Evolutionary conservation across 257 asterid species (phyloP), one percentile per base, ranked within the genome.

Genomic region (Cordia subcordata): DNA sequence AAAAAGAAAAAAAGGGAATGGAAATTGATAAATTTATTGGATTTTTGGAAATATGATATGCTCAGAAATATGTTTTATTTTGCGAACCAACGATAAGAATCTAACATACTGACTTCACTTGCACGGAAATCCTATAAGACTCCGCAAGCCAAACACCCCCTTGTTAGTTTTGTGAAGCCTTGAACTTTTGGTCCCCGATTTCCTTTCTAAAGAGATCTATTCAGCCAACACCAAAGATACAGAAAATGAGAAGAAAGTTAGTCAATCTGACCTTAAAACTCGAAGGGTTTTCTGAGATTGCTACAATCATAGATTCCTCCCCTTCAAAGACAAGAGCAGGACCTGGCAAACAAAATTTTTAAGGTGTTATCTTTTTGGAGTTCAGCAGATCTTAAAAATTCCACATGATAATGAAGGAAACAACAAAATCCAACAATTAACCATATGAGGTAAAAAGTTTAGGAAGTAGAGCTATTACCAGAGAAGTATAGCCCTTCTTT

Each of bases 271-370:
- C 98, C 94, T 86, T 92, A 74, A 92, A 92, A 68, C 72, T 75
- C 8, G 55, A 35, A 38, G 99, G 94, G 64, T 88, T 74, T 72
- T 88, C 99, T 58, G 96, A 60, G 68, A 88, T 90, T 50, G 99
- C 96, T 11, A 75, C 70, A 57, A 92, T 69, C 99, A 92, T 92
- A 66, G 96, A 59, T 69, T 92, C 99, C 67, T 92, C 99, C 74
- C 99, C 96, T 65, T 92, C 99, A 62, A 92, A 92, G 19, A 92
- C 96, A 66, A 92, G 95, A 6, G 96, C 96, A 5, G 96, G 96
- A 60, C 98, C 98, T 88, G 60, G 23, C 27, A 53, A 57, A 50
- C 42, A 68, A 19, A n/a, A 52, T 18, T 45, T 8, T 52, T 59
- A 64, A 51, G 15, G 23, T 27, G 58, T 44, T 17, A 17, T 35